A percentile compares a stretch with the other conserved stretches of the same genome.
Evolutionary conservation across 2,329 filamentous ascomycete species (phyloP).

Genomic region (Capronia coronata): DNA sequence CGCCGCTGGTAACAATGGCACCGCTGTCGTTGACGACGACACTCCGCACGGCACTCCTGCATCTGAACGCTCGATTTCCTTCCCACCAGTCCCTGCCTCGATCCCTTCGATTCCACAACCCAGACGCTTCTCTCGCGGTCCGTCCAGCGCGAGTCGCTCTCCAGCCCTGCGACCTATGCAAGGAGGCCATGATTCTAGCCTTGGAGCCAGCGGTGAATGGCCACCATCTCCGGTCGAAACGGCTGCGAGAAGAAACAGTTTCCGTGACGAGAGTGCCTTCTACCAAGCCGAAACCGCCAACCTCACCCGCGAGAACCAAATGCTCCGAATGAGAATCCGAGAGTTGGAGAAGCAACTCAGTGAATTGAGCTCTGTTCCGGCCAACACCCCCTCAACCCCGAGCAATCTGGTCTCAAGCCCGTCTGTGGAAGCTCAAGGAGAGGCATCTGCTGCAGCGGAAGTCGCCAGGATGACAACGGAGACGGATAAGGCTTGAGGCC

Average conservation of each 20-base stretch:
- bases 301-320: conserved; percentile 44
- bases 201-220: conserved; percentile 22
- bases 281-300: conserved; percentile 45
- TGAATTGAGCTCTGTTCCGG: conserved; percentile 18
- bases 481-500: conserved; percentile 8
- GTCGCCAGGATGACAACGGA: conserved; percentile 12
- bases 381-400: conserved; percentile 22
- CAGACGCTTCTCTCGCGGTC: conserved; percentile 32
- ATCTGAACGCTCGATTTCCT: conserved; percentile 39
- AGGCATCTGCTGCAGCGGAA: conserved; percentile 13
- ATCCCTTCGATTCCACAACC: conserved; percentile 32
- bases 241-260: conserved; percentile 31
- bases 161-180: conserved; percentile 34
- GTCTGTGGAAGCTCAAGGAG: conserved; percentile 18
- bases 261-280: conserved; percentile 42
- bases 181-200: conserved; percentile 17
- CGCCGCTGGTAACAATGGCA: conserved; percentile 32
- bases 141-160: conserved; percentile 35
- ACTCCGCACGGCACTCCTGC: conserved; percentile 40
- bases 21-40: conserved; percentile 40
- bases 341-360: conserved; percentile 35
- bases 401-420: conserved; percentile 25
- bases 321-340: conserved; percentile 42
- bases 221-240: conserved; percentile 28
- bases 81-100: conserved; percentile 34